Evolutionary conservation across 768 basidiomycete species (phyloP).

Genomic region (Strobilomyces dryophilus): DNA sequence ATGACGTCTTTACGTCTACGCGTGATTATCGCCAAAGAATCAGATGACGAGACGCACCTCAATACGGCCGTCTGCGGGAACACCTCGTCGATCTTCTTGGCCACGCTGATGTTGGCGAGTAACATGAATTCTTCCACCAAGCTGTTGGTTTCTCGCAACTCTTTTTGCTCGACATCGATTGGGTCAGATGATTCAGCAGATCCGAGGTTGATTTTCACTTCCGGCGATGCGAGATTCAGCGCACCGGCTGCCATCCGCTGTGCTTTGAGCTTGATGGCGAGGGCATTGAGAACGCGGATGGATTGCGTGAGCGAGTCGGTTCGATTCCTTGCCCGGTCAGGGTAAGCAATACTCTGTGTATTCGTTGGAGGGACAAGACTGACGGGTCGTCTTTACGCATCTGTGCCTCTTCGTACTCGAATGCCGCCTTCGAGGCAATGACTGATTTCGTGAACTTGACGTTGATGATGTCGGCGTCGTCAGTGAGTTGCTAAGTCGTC

Average conservation of each 20-base stretch:
- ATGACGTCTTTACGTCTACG: slow-evolving; percentile 58
- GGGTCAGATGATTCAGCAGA: slow-evolving; percentile 92
- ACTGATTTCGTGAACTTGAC: slow-evolving; percentile 94
- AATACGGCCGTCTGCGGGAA: slow-evolving; percentile 96
- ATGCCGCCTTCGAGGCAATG: slow-evolving; percentile 92
- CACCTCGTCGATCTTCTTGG: slow-evolving; percentile 84
- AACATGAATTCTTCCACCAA: slow-evolving; percentile 99
- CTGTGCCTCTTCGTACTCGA: slow-evolving; percentile 97
- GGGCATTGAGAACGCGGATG: slow-evolving; percentile 82
- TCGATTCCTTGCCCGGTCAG: slow-evolving; percentile 46
- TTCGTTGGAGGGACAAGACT: slow-evolving; percentile 24
- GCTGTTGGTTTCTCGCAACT: slow-evolving; percentile 88
- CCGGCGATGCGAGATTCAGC: slow-evolving; percentile 94
- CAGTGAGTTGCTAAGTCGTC: slow-evolving; percentile 70
- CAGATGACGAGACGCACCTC: slow-evolving; percentile 41
- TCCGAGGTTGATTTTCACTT: slow-evolving; percentile 95
- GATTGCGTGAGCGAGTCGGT: slow-evolving; percentile 80
- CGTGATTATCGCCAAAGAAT: not conserved
- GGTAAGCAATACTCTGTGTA: not conserved
- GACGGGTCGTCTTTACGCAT: slow-evolving; percentile 89
- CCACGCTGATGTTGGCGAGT: slow-evolving; percentile 94
- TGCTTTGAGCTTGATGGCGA: slow-evolving; percentile 82
- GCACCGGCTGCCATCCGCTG: slow-evolving; percentile 94
- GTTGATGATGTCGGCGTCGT: slow-evolving; percentile 84
- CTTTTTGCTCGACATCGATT: slow-evolving; percentile 96